Percentiles rank a stretch among this genome's conserved stretches.
These are phyloP conservation scores for Harringtonia aguacate DNA, from an alignment of 2,329 filamentous ascomycete species.

Conservation along the genomic window DNA sequence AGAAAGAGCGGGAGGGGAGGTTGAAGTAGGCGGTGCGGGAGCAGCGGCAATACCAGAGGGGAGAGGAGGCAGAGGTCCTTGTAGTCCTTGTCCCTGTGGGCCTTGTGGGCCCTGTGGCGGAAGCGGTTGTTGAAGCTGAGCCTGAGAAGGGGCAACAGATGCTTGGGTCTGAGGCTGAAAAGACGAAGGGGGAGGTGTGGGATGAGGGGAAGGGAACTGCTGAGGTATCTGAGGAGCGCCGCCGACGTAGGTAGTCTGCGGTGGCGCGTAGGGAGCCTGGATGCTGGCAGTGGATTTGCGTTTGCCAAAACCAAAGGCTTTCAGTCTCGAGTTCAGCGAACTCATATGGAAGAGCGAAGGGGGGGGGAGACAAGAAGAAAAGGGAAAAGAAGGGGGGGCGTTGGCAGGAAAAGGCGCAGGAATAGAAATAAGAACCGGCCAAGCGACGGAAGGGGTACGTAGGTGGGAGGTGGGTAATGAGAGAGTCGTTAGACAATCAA, in stretches of 20 bases:
- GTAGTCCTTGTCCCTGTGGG: not conserved
- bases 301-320: conserved; percentile 73
- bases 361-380: conserved; percentile 17
- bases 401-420: not conserved
- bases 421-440: conserved; percentile 16
- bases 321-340: conserved; percentile 71
- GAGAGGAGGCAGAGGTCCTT: not conserved
- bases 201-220: conserved; percentile 24
- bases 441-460: not conserved
- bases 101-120: conserved; percentile 14
- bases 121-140: not conserved
- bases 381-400: conserved; percentile 10
- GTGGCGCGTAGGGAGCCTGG: conserved; percentile 25
- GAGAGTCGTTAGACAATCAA: not conserved
- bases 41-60: not conserved
- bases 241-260: conserved; percentile 9
- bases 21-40: not conserved
- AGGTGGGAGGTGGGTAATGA: not conserved
- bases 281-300: conserved; percentile 59
- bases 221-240: conserved; percentile 37
- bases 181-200: not conserved
- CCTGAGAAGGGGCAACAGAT: conserved; percentile 1
- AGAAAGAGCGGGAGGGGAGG: not conserved
- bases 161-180: not conserved
- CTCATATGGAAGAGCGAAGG: conserved; percentile 46